These are phyloP conservation scores for Venustampulla echinocandica DNA, from an alignment of 495 filamentous ascomycete genomes.

Conservation along the genomic window DNA sequence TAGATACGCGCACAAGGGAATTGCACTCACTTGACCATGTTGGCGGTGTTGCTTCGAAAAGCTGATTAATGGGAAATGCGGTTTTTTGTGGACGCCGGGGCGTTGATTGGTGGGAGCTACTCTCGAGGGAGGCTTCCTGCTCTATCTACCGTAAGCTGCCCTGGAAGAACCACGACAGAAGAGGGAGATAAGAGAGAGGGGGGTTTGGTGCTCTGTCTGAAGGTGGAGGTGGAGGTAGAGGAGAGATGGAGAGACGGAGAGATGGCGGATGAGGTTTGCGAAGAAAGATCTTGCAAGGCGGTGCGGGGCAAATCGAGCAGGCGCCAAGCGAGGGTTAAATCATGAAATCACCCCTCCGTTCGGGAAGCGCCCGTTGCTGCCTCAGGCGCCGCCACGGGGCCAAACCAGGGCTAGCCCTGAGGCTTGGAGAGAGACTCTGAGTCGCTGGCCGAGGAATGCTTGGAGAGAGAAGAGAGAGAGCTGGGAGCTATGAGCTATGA, in stretches of 20 bases:
- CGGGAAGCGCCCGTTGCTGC: too few species aligned
- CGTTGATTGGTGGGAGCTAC: constrained; percentile 7
- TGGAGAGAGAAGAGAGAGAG: too few species aligned
- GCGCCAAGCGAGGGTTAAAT: too few species aligned
- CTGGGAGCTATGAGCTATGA: too few species aligned
- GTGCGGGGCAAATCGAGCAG: too few species aligned
- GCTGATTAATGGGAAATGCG: constrained; percentile 23
- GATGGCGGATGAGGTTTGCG: neutral
- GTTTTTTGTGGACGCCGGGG: constrained; percentile 17
- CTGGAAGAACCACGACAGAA: constrained; percentile 10
- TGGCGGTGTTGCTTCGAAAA: constrained; percentile 65
- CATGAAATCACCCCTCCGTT: too few species aligned
- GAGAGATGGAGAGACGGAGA: constrained; percentile 1
- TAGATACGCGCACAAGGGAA: constrained; percentile 4
- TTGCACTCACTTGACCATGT: constrained; percentile 97
- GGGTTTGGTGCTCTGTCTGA: too few species aligned
- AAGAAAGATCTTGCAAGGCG: neutral
- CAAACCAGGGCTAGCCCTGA: too few species aligned
- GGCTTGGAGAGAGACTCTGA: too few species aligned
- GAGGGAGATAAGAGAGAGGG: constrained; percentile 11
- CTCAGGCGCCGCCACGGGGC: too few species aligned
- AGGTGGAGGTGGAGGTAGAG: constrained; percentile 1
- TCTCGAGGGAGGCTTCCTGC: constrained; percentile 11
- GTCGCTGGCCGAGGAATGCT: too few species aligned
- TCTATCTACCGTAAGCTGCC: constrained; percentile 19